These are phyloP conservation scores for Plantago major DNA, from an alignment of 257 asterid species.

Conservation along the genomic window DNA sequence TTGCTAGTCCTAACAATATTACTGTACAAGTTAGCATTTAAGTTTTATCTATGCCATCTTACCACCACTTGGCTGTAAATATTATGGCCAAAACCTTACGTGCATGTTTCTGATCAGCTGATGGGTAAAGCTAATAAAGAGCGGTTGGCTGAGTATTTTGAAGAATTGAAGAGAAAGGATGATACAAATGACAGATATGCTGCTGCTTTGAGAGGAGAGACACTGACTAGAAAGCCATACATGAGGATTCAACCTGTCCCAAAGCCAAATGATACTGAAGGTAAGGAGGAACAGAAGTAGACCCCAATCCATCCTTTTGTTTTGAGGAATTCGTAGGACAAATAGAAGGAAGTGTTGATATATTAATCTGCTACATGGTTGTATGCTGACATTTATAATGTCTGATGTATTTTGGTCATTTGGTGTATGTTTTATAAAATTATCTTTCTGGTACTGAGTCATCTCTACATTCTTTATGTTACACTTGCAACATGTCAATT, in stretches of 20 bases:
- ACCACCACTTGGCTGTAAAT: background rate
- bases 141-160: slow-evolving; percentile 79
- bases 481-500: too few species aligned
- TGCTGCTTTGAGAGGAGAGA: slow-evolving; percentile 91
- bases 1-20: too few species aligned
- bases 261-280: slow-evolving; percentile 31
- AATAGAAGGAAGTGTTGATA: background rate
- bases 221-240: slow-evolving; percentile 82
- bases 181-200: slow-evolving; percentile 85
- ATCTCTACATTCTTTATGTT: too few species aligned
- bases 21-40: too few species aligned
- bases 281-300: slow-evolving; percentile 40
- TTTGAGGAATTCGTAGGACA: background rate
- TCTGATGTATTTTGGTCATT: slow-evolving; percentile 13
- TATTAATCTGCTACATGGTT: background rate
- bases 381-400: slow-evolving; percentile 12
- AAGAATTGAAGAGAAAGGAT: slow-evolving; percentile 83
- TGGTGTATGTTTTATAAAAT: too few species aligned
- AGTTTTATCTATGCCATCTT: background rate
- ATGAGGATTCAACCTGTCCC: slow-evolving; percentile 77
- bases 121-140: slow-evolving; percentile 91
- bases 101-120: slow-evolving; percentile 43
- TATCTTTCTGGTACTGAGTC: too few species aligned
- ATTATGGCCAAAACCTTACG: slow-evolving; percentile 5
- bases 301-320: background rate